Conservation (phyloP, 202 grass and related monocot species). For the Brachypodium distachyon region DNA sequence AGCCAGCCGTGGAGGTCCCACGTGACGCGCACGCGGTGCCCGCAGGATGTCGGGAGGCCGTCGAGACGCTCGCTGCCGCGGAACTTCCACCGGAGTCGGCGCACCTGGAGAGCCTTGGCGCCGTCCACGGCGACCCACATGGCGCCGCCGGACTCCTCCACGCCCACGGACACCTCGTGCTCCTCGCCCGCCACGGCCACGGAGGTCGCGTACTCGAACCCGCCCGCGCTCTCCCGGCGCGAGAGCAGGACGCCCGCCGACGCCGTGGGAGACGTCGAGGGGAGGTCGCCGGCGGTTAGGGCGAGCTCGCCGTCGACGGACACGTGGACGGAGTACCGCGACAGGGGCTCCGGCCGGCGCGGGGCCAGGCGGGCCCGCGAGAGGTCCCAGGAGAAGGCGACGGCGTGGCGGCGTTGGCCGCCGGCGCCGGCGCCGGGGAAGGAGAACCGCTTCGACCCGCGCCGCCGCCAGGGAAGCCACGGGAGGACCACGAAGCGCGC, state of each 20-base stretch:
- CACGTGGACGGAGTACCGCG: constrained; percentile 37
- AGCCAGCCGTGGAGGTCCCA: constrained; percentile 97
- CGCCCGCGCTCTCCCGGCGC: constrained; percentile 55
- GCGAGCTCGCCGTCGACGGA: constrained; percentile 46
- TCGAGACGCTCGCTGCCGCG: constrained; percentile 71
- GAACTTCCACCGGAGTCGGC: constrained; percentile 80
- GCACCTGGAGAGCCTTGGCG: constrained; percentile 49
- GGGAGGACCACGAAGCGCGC: constrained; percentile 43
- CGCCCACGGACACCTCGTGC: constrained; percentile 57
- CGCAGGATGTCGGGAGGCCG: constrained; percentile 26
- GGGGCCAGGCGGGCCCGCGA: constrained; percentile 32
- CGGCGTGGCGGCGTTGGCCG: no score
- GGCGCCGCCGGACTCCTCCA: constrained; percentile 23
- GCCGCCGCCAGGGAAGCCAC: constrained; percentile 63
- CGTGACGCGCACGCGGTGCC: constrained; percentile 39
- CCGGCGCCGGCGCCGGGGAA: not conserved
- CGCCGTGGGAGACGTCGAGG: not conserved
- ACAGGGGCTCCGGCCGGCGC: constrained; percentile 43
- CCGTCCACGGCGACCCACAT: constrained; percentile 74
- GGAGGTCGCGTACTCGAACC: constrained; percentile 47
- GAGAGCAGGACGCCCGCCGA: constrained; percentile 34
- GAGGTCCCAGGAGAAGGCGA: constrained; percentile 57
- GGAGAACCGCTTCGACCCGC: constrained; percentile 46
- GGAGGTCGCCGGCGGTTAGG: constrained; percentile 55
- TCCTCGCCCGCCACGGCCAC: constrained; percentile 40